Percentiles rank a stretch among this genome's conserved stretches.
Conservation (phyloP, 2,329 filamentous ascomycete genomes). For the Lachnellula occidentalis region DNA sequence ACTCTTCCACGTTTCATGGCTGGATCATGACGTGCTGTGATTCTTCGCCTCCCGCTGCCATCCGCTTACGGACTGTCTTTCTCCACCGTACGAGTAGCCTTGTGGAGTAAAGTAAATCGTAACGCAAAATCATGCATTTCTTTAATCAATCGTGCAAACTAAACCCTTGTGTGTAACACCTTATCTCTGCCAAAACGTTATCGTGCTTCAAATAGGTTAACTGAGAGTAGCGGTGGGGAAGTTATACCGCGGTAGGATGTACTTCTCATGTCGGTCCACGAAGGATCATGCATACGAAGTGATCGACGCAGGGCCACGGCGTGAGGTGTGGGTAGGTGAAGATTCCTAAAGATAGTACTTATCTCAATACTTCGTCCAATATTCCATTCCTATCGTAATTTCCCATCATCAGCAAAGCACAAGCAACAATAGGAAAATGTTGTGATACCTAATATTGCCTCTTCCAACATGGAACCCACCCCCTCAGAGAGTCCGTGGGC, state of each 20-base stretch:
- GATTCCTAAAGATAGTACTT: neutral
- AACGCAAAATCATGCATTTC: too few relatives aligned
- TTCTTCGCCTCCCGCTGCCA: neutral
- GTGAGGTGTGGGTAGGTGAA: neutral
- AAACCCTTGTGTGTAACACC: too few relatives aligned
- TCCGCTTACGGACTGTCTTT: neutral
- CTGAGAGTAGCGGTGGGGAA: neutral
- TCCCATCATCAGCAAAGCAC: neutral
- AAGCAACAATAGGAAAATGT: neutral
- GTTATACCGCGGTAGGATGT: neutral
- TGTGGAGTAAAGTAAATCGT: neutral
- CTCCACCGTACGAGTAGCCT: neutral
- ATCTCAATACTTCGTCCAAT: neutral
- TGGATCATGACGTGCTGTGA: neutral
- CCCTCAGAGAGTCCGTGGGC: neutral
- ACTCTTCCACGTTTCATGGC: neutral
- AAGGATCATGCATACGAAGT: conserved; percentile 10
- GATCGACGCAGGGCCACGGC: conserved; percentile 8
- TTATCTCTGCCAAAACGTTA: neutral
- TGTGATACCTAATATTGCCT: neutral
- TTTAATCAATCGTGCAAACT: too few relatives aligned
- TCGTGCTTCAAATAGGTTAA: neutral
- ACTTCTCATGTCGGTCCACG: neutral
- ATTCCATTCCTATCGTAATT: neutral
- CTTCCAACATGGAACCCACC: neutral